Conservation (phyloP, 805 yeast species). For the Candida khao-thaluensis region DNA sequence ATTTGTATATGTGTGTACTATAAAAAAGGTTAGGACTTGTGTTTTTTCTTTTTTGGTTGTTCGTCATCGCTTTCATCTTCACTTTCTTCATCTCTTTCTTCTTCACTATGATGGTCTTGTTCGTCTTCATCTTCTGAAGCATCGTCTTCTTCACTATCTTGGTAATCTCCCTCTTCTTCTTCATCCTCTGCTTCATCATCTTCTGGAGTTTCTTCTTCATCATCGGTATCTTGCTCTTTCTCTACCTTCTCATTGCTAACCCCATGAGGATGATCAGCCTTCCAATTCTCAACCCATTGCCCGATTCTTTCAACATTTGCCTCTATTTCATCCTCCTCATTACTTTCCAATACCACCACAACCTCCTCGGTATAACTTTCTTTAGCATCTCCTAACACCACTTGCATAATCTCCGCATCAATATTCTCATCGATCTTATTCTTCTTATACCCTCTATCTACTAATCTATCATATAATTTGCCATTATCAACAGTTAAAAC, state of each 20-base stretch:
- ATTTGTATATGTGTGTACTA: neutral
- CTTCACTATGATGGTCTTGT: conserved; percentile 12
- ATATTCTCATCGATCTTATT: conserved; percentile 85
- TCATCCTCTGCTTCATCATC: conserved; percentile 12
- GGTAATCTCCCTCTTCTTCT: conserved; percentile 16
- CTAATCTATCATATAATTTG: conserved; percentile 69
- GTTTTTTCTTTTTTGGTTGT: conserved; percentile 3
- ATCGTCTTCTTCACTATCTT: conserved; percentile 17
- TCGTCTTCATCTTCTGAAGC: conserved; percentile 15
- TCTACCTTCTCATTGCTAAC: conserved; percentile 29
- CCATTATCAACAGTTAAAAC: conserved; percentile 80
- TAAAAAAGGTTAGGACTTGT: conserved; percentile 2
- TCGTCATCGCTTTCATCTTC: conserved; percentile 10
- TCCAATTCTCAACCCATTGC: conserved; percentile 79
- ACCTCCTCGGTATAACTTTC: conserved; percentile 78
- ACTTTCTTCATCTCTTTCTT: conserved; percentile 2
- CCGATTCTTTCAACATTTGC: conserved; percentile 74
- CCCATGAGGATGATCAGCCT: conserved; percentile 45
- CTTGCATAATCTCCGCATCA: conserved; percentile 97
- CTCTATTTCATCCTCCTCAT: conserved; percentile 73
- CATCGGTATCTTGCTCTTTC: conserved; percentile 10
- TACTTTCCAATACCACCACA: conserved; percentile 76
- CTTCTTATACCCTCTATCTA: conserved; percentile 73
- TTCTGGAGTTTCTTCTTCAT: conserved; percentile 7
- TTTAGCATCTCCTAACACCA: conserved; percentile 79